These are phyloP conservation scores for Gossypium anomalum DNA, from an alignment of 345 rosid genomes.

Conservation along the genomic window DNA sequence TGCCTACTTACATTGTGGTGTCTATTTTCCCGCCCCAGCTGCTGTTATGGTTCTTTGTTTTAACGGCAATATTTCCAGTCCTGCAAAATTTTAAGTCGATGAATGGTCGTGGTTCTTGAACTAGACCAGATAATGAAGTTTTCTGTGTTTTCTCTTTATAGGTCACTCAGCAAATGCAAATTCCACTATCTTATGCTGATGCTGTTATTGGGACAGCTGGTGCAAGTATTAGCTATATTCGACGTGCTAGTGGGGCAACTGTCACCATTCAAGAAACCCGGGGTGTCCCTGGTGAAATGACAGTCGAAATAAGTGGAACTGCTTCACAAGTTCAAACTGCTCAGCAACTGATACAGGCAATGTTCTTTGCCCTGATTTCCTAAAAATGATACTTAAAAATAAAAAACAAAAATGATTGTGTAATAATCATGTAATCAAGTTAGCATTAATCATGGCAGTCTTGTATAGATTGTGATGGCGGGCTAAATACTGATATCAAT, in stretches of 20 bases:
- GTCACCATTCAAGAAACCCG: constrained; percentile 94
- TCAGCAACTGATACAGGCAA: constrained; percentile 91
- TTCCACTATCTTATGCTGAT: constrained; percentile 86
- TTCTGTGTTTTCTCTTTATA: constrained; percentile 30
- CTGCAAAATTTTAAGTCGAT: background rate
- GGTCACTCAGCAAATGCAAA: constrained; percentile 92
- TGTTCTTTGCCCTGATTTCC: constrained; percentile 2
- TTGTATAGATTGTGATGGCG: background rate
- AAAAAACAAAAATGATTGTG: background rate
- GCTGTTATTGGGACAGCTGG: constrained; percentile 97
- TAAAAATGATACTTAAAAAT: background rate
- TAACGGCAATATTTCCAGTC: background rate
- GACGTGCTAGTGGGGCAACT: constrained; percentile 97
- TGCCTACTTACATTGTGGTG: background rate
- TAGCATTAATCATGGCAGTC: background rate
- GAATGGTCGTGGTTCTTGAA: background rate
- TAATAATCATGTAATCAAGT: background rate
- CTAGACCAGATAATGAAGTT: background rate
- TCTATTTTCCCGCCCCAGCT: background rate
- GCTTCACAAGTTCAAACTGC: constrained; percentile 95
- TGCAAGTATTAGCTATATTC: constrained; percentile 89
- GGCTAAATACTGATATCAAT: constrained; percentile 14
- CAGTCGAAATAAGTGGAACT: constrained; percentile 96
- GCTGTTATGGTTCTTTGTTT: background rate
- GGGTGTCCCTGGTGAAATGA: constrained; percentile 97